Conservation (phyloP, 495 filamentous ascomycete genomes). For the Talaromyces borbonicus region DNA sequence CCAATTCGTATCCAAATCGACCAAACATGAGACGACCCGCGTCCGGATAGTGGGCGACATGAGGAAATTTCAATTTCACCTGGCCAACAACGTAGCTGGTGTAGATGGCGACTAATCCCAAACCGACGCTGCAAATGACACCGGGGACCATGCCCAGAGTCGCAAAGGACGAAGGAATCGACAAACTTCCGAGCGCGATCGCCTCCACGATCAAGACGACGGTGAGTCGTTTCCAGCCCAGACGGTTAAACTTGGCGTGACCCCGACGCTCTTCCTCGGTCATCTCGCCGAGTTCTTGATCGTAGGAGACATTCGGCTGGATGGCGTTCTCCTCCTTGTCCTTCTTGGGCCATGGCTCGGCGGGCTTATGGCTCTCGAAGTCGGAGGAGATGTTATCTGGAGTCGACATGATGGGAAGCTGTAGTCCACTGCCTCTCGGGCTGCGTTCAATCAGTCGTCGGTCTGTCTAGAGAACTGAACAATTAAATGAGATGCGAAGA, state of each 20-base stretch:
- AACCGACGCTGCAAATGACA: slow-evolving; percentile 39
- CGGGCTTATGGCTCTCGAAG: slow-evolving; percentile 15
- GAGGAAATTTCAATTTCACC: slow-evolving; percentile 55
- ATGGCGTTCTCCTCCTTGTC: slow-evolving; percentile 13
- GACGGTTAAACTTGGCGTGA: slow-evolving; percentile 21
- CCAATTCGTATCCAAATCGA: slow-evolving; percentile 47
- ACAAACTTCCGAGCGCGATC: slow-evolving; percentile 51
- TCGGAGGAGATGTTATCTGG: slow-evolving; percentile 17
- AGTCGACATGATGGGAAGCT: slow-evolving; percentile 13
- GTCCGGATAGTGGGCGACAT: slow-evolving; percentile 56
- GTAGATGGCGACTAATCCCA: slow-evolving; percentile 59
- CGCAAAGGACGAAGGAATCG: slow-evolving; percentile 47
- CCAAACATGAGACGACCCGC: slow-evolving; percentile 53
- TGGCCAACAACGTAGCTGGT: slow-evolving; percentile 61
- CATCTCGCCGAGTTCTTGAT: slow-evolving; percentile 21
- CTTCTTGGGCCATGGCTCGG: slow-evolving; percentile 8
- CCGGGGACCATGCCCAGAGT: slow-evolving; percentile 50
- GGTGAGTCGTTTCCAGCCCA: slow-evolving; percentile 29
- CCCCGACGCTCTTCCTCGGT: slow-evolving; percentile 18
- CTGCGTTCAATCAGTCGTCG: too few species aligned
- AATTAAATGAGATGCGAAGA: too few species aligned
- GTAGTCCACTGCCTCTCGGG: slow-evolving; percentile 7
- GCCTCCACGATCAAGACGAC: slow-evolving; percentile 50
- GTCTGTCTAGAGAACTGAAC: too few species aligned
- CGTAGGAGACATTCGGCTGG: slow-evolving; percentile 12